Evolutionary conservation across 2,329 filamentous ascomycete species (phyloP), one percentile per base, ranked within the genome.

Genomic region (Epichloe aotearoae): DNA sequence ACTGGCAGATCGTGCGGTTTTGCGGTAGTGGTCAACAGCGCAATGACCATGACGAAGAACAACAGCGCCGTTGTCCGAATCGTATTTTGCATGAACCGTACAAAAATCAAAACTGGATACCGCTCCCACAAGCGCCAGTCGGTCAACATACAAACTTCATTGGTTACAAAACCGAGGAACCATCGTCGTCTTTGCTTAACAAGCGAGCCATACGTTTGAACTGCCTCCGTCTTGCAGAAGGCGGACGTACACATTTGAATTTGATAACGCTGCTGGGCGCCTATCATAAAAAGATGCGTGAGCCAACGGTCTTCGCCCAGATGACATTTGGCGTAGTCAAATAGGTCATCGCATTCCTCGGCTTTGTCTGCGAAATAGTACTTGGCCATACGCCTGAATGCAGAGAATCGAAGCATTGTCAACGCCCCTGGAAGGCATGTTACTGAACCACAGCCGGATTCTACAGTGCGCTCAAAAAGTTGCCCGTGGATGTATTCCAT

Each of bases 401-500:
- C 93, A 2, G 91, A 96, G 69, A 96, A 95, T 49, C 93, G 87
- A 50, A 98, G 73, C 72, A 96, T 95, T 1, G 91, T 97, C 58
- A 97, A 70, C n/a, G 91, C 91, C 30, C 93, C 91, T 0, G 93
- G 93, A 46, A 98, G 75, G 66, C 91, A 98, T 36, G 91, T 97
- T 46, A 98, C 91, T 5, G 91, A 82, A 49, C 91, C 91, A 64
- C 91, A 96, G 7, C 86, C 88, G 5, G 91, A 96, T 64, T 98
- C 91, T 34, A 97, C 90, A 0, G 90, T 94, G 51, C 91, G 83
- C 66, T 98, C 93, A 62, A 96, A 96, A 4, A 97, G 77, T 66
- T 98, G 93, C 5, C 91, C 93, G 66, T 97, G 93, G 30, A 97
- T 86, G 62, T 97, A 97, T 66, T 98, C 93, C 84, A 97, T 95